These are phyloP conservation scores for Trapa bicornis DNA, from an alignment of 345 rosid genomes.

Conservation along the genomic window DNA sequence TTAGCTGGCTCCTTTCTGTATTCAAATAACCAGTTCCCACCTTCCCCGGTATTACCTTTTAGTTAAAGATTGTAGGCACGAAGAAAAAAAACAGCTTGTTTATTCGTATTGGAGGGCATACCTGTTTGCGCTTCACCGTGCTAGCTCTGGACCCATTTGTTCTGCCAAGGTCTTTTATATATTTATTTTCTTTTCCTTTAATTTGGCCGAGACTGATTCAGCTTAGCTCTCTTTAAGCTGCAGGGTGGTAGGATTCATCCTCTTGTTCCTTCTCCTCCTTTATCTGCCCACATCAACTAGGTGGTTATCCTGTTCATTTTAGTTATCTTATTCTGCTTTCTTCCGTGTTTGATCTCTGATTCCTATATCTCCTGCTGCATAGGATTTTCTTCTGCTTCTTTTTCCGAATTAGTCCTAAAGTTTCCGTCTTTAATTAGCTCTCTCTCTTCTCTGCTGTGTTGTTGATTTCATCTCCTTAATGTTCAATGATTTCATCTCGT, in stretches of 20 bases:
- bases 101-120: not conserved
- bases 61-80: not conserved
- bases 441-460: not conserved
- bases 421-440: not conserved
- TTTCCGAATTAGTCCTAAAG: not conserved
- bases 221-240: not conserved
- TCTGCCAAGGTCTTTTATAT: not conserved
- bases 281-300: not conserved
- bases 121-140: not conserved
- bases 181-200: not conserved
- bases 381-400: not conserved
- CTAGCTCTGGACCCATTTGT: conserved; percentile 1
- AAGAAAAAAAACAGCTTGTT: not conserved
- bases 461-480: not conserved
- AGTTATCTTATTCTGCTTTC: too few relatives aligned
- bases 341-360: not conserved
- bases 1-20: conserved; percentile 4
- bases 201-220: not conserved
- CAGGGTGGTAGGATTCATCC: not conserved
- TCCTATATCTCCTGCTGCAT: not conserved
- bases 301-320: not conserved
- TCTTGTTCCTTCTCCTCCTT: not conserved
- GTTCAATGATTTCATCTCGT: not conserved
- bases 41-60: not conserved
- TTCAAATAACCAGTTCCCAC: not conserved